Base-by-base conservation (phyloP, 208 protist species). In the Crithidia acanthocephali region DNA sequence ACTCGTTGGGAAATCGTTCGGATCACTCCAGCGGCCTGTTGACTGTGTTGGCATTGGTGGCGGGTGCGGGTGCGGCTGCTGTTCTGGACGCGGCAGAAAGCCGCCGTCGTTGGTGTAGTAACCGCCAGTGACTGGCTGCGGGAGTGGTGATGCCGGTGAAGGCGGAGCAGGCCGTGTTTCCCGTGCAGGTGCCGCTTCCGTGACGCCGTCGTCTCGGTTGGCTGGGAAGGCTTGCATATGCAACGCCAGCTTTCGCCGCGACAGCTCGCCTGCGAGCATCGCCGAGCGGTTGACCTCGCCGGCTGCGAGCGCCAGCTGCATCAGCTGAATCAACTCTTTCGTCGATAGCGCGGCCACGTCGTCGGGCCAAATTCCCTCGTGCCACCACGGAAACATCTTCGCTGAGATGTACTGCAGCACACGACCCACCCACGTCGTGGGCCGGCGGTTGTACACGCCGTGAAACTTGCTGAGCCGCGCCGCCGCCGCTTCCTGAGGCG, bases 231-330 rank as follows among this genome's bases (percentile, higher is more conserved):
- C n/a, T 13, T 64, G 22, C 64, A 77, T 72, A 35, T 77, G 72
- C 58, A 77, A 45, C 8, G 72, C 57, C 40, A 72, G 50, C 64
- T 77, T 77, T 2, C 89, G 75, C n/a, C 79, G 76, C n/a, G 89
- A 86, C 42, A 94, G 62, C 77, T 94, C 86, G 16, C 79, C 74
- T 23, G 86, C 89, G 56, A 94, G 88, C 61, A 88, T 50, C 37
- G 77, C 77, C 18, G 89, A 87, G 33, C 81, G 76, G 9, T 87
- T 80, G 9, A 67, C 63, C 35, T 94, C 79, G n/a, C 86, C 89
- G 8, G 81, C 74, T n/a, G 80, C 74, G 56, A 94, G 72, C 18
- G 86, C 84, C 44, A 90, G 72, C 76, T 91, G 87, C 86, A 95
- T 92, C 11, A 86, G 75, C 7, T 50, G 65, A 37, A 93, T 81